Conservation (phyloP, 768 basidiomycete species). For the Pleurotus salmoneostramineus region DNA sequence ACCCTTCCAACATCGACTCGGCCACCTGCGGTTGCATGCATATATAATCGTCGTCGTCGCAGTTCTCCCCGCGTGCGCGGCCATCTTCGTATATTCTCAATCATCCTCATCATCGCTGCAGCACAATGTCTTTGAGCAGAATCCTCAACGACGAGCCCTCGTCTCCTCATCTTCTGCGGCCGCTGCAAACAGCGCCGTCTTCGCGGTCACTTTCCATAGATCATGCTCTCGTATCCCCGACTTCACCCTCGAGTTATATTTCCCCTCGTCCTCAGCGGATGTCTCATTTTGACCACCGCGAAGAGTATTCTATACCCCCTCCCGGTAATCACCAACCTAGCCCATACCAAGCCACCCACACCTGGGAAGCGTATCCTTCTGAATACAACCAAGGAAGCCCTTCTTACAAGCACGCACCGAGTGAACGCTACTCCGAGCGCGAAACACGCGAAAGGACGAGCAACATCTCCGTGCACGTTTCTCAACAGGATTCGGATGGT, state of each 20-base stretch:
- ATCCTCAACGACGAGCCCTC: slow-evolving; percentile 77
- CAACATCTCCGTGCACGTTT: slow-evolving; percentile 23
- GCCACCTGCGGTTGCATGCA: neutral
- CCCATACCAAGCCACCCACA: slow-evolving; percentile 31
- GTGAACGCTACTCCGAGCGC: slow-evolving; percentile 8
- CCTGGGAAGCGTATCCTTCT: slow-evolving; percentile 23
- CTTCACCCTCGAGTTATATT: slow-evolving; percentile 17
- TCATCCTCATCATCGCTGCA: neutral
- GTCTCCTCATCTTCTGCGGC: slow-evolving; percentile 22
- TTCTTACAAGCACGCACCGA: slow-evolving; percentile 5
- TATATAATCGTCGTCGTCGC: neutral
- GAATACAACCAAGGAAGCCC: slow-evolving; percentile 9
- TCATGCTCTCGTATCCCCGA: slow-evolving; percentile 12
- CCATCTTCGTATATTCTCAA: neutral
- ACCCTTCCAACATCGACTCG: neutral
- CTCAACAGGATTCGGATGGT: slow-evolving; percentile 21
- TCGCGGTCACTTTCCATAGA: slow-evolving; percentile 2
- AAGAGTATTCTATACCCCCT: slow-evolving; percentile 21
- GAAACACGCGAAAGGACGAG: slow-evolving; percentile 31
- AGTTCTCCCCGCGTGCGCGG: neutral
- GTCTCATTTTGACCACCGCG: slow-evolving; percentile 11
- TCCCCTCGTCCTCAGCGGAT: slow-evolving; percentile 16
- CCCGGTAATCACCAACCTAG: slow-evolving; percentile 32
- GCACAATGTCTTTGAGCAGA: slow-evolving; percentile 68
- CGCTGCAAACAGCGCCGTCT: slow-evolving; percentile 14